Conservation (phyloP, 1,284 basidiomycete genomes). For the Kwoniella shivajii region DNA sequence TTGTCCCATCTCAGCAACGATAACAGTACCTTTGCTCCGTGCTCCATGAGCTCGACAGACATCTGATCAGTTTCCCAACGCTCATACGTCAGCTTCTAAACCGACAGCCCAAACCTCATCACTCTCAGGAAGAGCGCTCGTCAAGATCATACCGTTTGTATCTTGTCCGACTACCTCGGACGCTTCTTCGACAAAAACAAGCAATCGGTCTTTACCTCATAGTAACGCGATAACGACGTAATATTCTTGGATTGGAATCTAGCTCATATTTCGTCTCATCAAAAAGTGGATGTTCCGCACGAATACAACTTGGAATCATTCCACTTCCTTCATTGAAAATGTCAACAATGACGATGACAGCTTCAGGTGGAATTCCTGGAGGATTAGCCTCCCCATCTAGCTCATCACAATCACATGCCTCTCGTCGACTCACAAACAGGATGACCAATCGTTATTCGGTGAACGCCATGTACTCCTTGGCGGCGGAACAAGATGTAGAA, state of each 20-base stretch:
- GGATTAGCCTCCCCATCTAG: constrained; percentile 23
- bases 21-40: background rate
- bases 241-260: too few species aligned
- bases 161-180: too few species aligned
- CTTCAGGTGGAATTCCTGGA: constrained; percentile 8
- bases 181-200: background rate
- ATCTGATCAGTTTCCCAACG: too few species aligned
- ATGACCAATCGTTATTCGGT: constrained; percentile 97
- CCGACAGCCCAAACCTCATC: too few species aligned
- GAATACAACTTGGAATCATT: background rate
- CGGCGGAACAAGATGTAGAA: constrained; percentile 97
- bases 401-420: constrained; percentile 21
- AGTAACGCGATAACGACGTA: background rate
- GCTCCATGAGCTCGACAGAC: too few species aligned
- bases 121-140: too few species aligned
- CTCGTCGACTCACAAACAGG: constrained; percentile 62
- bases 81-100: background rate
- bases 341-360: constrained; percentile 26
- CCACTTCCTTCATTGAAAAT: background rate
- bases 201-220: background rate
- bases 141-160: background rate
- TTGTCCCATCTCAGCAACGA: too few species aligned
- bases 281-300: background rate
- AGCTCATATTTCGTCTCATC: background rate
- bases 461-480: constrained; percentile 94